phyloP scores from a whole-genome alignment of 208 protist species.

The Trypanosoma platydactyli region DNA sequence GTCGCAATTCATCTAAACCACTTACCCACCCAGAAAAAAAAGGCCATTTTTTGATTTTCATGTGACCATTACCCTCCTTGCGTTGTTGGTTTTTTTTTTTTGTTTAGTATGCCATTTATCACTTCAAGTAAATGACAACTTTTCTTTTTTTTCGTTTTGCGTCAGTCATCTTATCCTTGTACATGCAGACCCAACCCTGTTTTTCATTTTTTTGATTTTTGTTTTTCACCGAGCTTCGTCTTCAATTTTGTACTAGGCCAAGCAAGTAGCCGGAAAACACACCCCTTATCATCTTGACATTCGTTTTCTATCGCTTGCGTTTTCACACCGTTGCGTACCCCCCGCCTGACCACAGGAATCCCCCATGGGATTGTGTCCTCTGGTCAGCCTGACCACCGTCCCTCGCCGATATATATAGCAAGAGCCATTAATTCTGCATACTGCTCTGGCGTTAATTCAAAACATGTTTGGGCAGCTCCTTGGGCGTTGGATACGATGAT shows the following conservation, averaged over 20 bases:
- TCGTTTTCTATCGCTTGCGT: not conserved
- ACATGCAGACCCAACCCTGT: not conserved
- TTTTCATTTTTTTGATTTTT: constrained; percentile 1
- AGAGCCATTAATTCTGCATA: too few relatives aligned
- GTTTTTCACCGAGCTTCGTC: not conserved
- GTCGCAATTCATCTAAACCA: too few relatives aligned
- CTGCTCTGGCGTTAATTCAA: constrained; percentile 14
- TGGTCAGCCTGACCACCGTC: too few relatives aligned
- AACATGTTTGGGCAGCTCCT: constrained; percentile 60
- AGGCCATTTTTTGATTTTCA: too few relatives aligned
- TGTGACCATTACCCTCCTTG: too few relatives aligned
- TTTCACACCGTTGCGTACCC: not conserved
- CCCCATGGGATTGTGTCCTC: not conserved
- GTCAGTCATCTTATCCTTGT: not conserved
- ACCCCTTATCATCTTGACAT: not conserved
- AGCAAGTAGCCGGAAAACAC: not conserved
- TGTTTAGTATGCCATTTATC: constrained; percentile 7
- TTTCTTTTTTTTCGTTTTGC: not conserved
- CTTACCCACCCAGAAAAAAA: too few relatives aligned
- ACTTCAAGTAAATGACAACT: not conserved
- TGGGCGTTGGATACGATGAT: constrained; percentile 69
- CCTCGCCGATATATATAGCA: too few relatives aligned
- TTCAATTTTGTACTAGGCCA: constrained; percentile 10
- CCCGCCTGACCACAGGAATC: too few relatives aligned
- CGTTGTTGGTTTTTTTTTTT: constrained; percentile 1